Base-by-base conservation (phyloP, 2,329 filamentous ascomycete genomes). In the Scedosporium dehoogii region DNA sequence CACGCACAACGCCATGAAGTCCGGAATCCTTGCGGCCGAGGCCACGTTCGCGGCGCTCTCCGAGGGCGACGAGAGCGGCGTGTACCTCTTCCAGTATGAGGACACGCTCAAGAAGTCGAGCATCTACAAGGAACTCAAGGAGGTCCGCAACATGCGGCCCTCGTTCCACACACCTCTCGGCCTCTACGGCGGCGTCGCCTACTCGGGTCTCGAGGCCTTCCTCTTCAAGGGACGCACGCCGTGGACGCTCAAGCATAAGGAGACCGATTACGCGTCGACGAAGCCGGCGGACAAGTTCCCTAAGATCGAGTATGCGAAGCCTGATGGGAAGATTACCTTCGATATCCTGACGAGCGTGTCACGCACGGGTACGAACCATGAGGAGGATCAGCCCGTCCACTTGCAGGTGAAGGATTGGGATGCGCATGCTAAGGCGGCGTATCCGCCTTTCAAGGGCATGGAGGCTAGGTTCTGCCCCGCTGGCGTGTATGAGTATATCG, bases 391-490 rank as follows among this genome's bases (percentile, higher is more conserved):
- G 77, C 94, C 94, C 0, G 92, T 96, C 59, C 94, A 99, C 75
- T 79, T 99, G 69, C 91, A 96, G 75, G 93, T 99, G 67, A 85
- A 89, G 75, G 92, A 99, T 75, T 97, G 92, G 92, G 92, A 97
- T 69, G 86, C 87, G 71, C 94, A 99, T 77, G 88, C 91, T 2
- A 80, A 87, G 65, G 85, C 86, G 73, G 88, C 91, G 60, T 99
- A 87, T 79, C 94, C 94, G 23, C 82, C 84, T 65, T 99, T 90
- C 77, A 89, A 96, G 80, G 94, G 94, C 9, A 73, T 99, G 4
- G 94, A 99, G 81, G 97, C 96, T 74, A 83, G 94, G 21, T 99
- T 99, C 80, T 99, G 94, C 73, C 94, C 94, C 18, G 94, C 94
- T 0, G 94, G 92, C 14, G 94, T 99, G 67, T 99, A 99, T 71